phyloP scores from a whole-genome alignment of 306 rosid species.

The Bauhinia variegata region DNA sequence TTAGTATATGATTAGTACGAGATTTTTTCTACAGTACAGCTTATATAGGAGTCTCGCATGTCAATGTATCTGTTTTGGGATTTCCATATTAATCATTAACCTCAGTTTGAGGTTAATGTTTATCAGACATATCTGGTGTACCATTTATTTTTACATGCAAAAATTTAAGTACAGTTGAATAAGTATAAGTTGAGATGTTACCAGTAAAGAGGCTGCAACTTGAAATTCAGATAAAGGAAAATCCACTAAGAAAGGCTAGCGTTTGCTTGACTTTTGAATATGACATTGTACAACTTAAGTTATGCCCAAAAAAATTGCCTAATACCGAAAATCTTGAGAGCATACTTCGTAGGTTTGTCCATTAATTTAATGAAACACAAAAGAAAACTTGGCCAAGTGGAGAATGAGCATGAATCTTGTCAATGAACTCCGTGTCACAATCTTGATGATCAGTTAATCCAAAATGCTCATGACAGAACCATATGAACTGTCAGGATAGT shows the following conservation, averaged over 20 bases:
- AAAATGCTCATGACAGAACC: conserved; percentile 44
- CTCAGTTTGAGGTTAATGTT: no score
- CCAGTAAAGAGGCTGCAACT: conserved; percentile 15
- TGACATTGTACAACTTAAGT: conserved; percentile 36
- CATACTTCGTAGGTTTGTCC: conserved; percentile 39
- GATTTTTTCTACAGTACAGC: no score
- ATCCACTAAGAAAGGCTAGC: conserved; percentile 8
- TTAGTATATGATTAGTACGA: no score
- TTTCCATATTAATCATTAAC: no score
- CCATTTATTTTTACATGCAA: no score
- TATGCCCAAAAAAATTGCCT: conserved; percentile 37
- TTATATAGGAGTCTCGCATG: no score
- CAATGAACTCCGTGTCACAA: conserved; percentile 29
- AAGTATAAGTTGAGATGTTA: background rate
- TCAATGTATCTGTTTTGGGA: no score
- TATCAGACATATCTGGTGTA: no score
- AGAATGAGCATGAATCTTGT: conserved; percentile 30
- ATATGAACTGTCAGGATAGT: conserved; percentile 33
- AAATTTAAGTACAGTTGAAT: no score
- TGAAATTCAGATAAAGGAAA: background rate
- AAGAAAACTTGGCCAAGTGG: conserved; percentile 24
- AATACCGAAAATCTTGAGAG: conserved; percentile 33
- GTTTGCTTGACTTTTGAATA: conserved; percentile 32
- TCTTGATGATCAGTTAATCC: conserved; percentile 30
- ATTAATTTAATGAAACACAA: conserved; percentile 31